Percentiles rank a stretch among this genome's conserved stretches.
Conservation (phyloP, 2,329 filamentous ascomycete genomes). For the Cytospora leucostoma region DNA sequence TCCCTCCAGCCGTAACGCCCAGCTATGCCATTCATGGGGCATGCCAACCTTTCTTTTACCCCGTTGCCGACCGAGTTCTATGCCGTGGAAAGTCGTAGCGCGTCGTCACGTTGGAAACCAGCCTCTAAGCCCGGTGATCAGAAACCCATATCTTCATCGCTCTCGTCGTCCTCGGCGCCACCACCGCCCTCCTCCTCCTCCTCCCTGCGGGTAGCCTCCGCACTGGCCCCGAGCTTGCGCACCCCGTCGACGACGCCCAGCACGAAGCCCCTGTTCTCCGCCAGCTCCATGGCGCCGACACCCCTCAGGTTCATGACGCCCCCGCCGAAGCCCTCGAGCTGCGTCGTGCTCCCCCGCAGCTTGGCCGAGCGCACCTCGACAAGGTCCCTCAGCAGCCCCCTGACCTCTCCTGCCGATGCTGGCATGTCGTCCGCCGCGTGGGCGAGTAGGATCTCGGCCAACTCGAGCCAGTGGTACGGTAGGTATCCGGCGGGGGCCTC, state of each 20-base stretch:
- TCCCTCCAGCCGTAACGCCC: conserved; percentile 24
- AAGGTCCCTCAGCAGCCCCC: conserved; percentile 76
- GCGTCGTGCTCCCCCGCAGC: conserved; percentile 72
- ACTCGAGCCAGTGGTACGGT: conserved; percentile 94
- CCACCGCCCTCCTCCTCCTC: conserved; percentile 69
- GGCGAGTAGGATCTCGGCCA: conserved; percentile 83
- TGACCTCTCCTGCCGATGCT: conserved; percentile 68
- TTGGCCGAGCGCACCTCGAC: conserved; percentile 89
- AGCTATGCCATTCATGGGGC: conserved; percentile 21
- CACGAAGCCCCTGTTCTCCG: conserved; percentile 83
- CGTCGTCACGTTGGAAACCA: not conserved
- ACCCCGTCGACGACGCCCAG: conserved; percentile 84
- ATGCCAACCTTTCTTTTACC: conserved; percentile 4
- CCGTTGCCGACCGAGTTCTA: conserved; percentile 3
- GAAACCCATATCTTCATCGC: conserved; percentile 55
- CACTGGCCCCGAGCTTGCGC: conserved; percentile 77
- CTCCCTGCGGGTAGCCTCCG: conserved; percentile 75
- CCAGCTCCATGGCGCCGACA: conserved; percentile 90
- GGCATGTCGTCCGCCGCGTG: conserved; percentile 81
- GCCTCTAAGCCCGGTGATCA: conserved; percentile 12
- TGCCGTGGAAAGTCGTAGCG: conserved; percentile 15
- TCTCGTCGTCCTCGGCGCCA: conserved; percentile 62
- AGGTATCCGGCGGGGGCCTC: conserved; percentile 68
- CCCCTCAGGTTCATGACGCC: conserved; percentile 71
- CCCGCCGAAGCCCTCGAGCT: conserved; percentile 69